Evolutionary conservation across 768 basidiomycete genomes (phyloP).

Genomic region (Boletus rubroflammeus): DNA sequence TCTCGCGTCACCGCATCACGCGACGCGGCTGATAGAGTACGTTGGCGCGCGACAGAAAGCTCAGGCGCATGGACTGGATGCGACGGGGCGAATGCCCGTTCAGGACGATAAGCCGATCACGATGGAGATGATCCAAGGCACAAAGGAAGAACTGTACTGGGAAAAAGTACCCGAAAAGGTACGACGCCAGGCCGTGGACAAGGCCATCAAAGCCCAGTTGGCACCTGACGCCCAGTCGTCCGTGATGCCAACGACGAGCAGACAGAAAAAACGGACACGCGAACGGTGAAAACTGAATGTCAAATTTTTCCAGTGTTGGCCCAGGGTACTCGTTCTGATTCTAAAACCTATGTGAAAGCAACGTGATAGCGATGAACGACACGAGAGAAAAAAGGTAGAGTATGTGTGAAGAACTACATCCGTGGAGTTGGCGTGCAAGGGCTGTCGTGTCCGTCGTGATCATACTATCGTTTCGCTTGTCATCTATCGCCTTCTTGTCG

Average conservation of each 20-base stretch:
- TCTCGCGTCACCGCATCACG: slow-evolving; percentile 48
- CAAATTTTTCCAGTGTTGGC: background rate
- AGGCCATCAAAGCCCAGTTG: slow-evolving; percentile 26
- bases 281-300: background rate
- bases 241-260: background rate
- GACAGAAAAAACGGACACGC: slow-evolving; percentile 19
- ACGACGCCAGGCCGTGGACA: slow-evolving; percentile 55
- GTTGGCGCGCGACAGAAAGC: slow-evolving; percentile 37
- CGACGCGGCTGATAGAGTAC: slow-evolving; percentile 41
- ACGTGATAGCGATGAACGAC: slow-evolving; percentile 3
- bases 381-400: background rate
- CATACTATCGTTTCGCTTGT: background rate
- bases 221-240: background rate
- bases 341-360: background rate
- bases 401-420: background rate
- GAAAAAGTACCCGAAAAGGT: slow-evolving; percentile 75
- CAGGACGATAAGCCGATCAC: slow-evolving; percentile 31
- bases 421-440: background rate
- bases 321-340: background rate
- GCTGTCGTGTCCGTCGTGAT: background rate
- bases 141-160: slow-evolving; percentile 73
- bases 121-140: slow-evolving; percentile 59
- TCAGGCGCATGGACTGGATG: slow-evolving; percentile 57
- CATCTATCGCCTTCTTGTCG: slow-evolving; percentile 26
- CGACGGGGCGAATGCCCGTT: slow-evolving; percentile 34